These are phyloP conservation scores for Trichoderma sp. DNA, from an alignment of 2,329 filamentous ascomycete genomes.

Conservation along the genomic window DNA sequence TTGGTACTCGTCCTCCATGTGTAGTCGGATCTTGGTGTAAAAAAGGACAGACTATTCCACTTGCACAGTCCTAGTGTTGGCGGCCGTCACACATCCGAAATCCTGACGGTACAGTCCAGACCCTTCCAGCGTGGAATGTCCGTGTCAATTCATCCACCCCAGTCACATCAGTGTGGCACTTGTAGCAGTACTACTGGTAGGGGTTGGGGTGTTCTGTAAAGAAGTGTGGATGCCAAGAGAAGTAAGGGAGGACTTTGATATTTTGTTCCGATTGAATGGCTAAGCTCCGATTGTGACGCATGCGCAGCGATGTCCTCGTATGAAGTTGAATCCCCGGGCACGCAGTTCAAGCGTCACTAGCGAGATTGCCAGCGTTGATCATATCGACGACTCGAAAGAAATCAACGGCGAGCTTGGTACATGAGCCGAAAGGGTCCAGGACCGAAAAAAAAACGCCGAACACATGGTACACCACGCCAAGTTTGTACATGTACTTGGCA, in stretches of 20 bases:
- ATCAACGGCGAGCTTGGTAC: neutral
- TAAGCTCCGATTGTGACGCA: neutral
- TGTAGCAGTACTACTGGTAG: neutral
- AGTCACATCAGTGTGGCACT: conserved; percentile 12
- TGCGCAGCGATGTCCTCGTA: neutral
- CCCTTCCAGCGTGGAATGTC: conserved; percentile 15
- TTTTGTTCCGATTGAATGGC: conserved; percentile 17
- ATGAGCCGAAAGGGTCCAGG: neutral
- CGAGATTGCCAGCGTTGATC: neutral
- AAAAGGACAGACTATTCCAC: neutral
- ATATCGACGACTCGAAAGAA: neutral
- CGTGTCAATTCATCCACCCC: neutral
- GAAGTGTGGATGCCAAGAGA: neutral
- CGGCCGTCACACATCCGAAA: neutral
- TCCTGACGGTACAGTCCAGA: conserved; percentile 13
- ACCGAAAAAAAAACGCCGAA: neutral
- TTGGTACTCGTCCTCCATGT: neutral
- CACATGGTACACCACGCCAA: neutral
- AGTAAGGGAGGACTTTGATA: conserved; percentile 3
- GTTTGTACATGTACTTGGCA: neutral
- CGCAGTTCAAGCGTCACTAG: neutral
- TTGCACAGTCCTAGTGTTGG: neutral
- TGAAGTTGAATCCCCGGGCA: neutral
- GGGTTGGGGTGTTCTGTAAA: neutral
- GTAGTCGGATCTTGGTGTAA: neutral